Evolutionary conservation across 2,329 filamentous ascomycete genomes (phyloP), one percentile per base, ranked within the genome.

Genomic region (Ceratocystis eucalypticola): DNA sequence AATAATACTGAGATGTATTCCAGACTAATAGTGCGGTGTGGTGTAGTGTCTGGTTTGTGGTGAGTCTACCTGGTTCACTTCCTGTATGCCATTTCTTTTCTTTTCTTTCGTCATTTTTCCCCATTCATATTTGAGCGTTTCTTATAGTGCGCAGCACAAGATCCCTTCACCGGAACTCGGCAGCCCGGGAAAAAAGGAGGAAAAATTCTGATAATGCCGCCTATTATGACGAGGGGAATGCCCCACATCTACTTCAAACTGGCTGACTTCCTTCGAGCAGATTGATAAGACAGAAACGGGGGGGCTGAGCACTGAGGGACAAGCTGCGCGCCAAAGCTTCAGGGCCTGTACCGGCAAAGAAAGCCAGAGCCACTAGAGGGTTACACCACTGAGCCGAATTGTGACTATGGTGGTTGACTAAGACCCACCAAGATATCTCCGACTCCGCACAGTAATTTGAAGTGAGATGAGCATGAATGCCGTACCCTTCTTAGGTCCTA

Each of bases 211-310:
- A 57, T 64, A 25, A 28, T 62, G 59, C 30, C 33, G 33, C 48
- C 48, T 53, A 8, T 25, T 20, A 53, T 53, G 48, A 53, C 25
- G 48, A 25, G 25, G 20, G 48, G 20, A 28, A 12, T 5, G 48
- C 20, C 25, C 20, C 48, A 53, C 25, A 10, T 25, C 8, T 10
- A 28, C 46, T 25, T 10, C 46, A 20, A 20, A 50, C 20, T 53
- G 48, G 17, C 48, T 64, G 50, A 64, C 62, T 57, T 53, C 30
- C 25, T 57, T 10, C 10, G 48, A 20, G 30, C 33, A 64, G 62
- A 64, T 64, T 64, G 62, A 64, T 64, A 64, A 55, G 62, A 33
- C 48, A 53, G 7, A 12, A 28, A 15, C 55, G 5, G 22, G 50
- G 50, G 15, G 55, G 6, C 33, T 59, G 55, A 12, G 10, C 10